These are phyloP conservation scores for Trapa incisa DNA, from an alignment of 345 rosid species.

Conservation along the genomic window DNA sequence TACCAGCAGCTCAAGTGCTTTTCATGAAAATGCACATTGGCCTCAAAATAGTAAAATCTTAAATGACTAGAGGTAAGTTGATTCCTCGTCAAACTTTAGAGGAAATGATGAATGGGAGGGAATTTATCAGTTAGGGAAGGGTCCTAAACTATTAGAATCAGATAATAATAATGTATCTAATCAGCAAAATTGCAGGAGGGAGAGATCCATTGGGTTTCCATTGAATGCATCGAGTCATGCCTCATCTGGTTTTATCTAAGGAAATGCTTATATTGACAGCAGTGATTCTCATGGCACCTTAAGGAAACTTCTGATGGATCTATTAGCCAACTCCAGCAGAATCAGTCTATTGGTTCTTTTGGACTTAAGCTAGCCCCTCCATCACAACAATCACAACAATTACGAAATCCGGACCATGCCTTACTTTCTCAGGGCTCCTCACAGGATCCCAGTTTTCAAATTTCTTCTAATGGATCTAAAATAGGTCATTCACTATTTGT, in stretches of 20 bases:
- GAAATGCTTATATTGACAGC: conserved; percentile 34
- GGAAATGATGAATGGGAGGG: conserved; percentile 16
- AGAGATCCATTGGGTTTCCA: too few relatives aligned
- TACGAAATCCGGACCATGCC: conserved; percentile 21
- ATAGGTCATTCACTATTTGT: conserved; percentile 32
- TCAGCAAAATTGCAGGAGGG: too few relatives aligned
- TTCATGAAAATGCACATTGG: conserved; percentile 27
- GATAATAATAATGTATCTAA: too few relatives aligned
- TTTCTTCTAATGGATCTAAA: conserved; percentile 28
- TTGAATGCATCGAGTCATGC: background rate
- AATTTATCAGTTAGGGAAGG: conserved; percentile 5
- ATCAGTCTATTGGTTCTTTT: conserved; percentile 49
- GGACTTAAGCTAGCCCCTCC: conserved; percentile 75
- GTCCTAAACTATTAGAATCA: too few relatives aligned
- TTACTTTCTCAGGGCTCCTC: conserved; percentile 29
- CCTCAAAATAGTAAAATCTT: conserved; percentile 19
- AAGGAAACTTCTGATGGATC: conserved; percentile 43
- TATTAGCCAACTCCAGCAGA: conserved; percentile 38
- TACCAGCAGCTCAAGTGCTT: conserved; percentile 18
- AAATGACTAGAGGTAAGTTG: conserved; percentile 37
- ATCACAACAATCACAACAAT: conserved; percentile 63
- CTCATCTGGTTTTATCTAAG: conserved; percentile 23
- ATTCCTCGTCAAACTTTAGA: conserved; percentile 22
- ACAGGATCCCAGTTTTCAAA: conserved; percentile 20
- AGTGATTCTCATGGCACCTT: conserved; percentile 18